Percentiles rank a stretch among this genome's conserved stretches.
phyloP scores from a whole-genome alignment of 1,284 basidiomycete species.

The Austroboletus niveus region DNA sequence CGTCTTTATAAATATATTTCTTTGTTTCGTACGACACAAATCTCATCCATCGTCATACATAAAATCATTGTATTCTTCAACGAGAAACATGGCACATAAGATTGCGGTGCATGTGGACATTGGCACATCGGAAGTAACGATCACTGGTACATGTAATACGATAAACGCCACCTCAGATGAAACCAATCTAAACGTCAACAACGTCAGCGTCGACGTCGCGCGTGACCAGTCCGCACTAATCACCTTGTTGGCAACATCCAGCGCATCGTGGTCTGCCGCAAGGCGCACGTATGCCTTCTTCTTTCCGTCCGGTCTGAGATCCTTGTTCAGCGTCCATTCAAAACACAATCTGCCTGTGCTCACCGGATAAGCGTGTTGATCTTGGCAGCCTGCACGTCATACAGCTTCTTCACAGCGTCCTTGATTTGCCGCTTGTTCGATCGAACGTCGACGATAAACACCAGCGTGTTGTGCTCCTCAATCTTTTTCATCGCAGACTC shows the following conservation, averaged over 20 bases:
- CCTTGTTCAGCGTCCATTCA: not conserved
- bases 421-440: constrained; percentile 99
- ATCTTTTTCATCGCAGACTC: constrained; percentile 97
- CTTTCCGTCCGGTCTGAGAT: constrained; percentile 90
- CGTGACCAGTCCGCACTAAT: not conserved
- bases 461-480: constrained; percentile 99
- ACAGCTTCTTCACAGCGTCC: constrained; percentile 98
- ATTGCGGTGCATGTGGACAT: not conserved
- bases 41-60: too few species aligned
- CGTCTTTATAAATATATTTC: too few species aligned
- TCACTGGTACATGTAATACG: not conserved
- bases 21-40: too few species aligned
- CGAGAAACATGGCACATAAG: not conserved
- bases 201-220: constrained; percentile 4
- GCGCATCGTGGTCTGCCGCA: constrained; percentile 93
- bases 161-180: constrained; percentile 55
- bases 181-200: constrained; percentile 59
- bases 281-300: constrained; percentile 99
- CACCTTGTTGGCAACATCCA: constrained; percentile 99
- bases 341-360: constrained; percentile 24
- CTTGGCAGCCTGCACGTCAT: constrained; percentile 95
- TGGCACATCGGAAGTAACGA: constrained; percentile 1
- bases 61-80: too few species aligned
- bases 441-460: constrained; percentile 95
- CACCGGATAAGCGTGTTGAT: constrained; percentile 98